Evolutionary conservation across 2,329 filamentous ascomycete genomes (phyloP).

Genomic region (Aspergillus brasiliensis): DNA sequence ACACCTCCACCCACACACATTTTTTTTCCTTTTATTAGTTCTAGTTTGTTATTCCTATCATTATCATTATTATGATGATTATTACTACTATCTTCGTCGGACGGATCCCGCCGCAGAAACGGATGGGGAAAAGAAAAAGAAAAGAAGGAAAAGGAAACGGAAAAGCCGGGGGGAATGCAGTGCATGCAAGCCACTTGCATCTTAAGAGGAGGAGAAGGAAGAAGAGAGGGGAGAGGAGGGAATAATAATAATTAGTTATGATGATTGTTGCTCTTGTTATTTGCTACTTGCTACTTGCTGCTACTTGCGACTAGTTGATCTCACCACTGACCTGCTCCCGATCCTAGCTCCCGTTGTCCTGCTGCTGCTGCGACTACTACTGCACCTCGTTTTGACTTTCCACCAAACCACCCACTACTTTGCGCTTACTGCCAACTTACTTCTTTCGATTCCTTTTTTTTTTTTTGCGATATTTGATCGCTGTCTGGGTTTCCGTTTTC

Average conservation of each 20-base stretch:
- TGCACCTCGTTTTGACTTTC: not conserved
- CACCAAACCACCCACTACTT: no score
- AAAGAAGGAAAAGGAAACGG: not conserved
- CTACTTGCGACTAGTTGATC: not conserved
- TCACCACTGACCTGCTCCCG: conserved; percentile 2
- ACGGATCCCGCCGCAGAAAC: not conserved
- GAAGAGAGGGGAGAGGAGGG: no score
- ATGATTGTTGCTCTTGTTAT: not conserved
- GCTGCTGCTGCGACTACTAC: not conserved
- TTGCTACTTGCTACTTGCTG: not conserved
- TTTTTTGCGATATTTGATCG: no score
- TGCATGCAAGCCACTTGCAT: not conserved
- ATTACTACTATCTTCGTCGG: not conserved
- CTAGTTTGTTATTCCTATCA: no score
- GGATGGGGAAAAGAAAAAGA: not conserved
- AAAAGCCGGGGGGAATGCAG: not conserved
- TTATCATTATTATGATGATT: no score
- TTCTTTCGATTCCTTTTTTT: no score
- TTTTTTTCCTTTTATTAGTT: no score
- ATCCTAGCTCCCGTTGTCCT: conserved; percentile 3
- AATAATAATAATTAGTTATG: no score
- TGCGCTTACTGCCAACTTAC: no score
- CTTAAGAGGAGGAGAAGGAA: not conserved
- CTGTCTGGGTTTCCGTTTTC: no score
- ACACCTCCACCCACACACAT: no score